Evolutionary conservation across 2,329 filamentous ascomycete species (phyloP).

Genomic region (Apiospora saccharicola): DNA sequence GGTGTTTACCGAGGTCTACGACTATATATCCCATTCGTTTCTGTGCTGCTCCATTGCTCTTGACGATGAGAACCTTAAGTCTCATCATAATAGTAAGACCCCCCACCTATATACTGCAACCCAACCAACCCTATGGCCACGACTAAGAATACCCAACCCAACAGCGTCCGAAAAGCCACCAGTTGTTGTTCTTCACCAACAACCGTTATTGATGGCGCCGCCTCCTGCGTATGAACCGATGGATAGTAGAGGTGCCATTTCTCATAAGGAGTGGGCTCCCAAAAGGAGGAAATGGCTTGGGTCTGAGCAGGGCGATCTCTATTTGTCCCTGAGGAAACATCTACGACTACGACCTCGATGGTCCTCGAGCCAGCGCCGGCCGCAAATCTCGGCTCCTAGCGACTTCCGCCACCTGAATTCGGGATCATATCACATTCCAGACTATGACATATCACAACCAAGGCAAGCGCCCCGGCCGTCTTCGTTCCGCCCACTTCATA

Average conservation of each 20-base stretch:
- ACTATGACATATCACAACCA: slow-evolving; percentile 34
- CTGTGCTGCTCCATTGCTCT: not conserved
- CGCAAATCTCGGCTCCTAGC: slow-evolving; percentile 64
- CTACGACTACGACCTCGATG: slow-evolving; percentile 40
- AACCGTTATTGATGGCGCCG: slow-evolving; percentile 41
- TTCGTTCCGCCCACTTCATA: slow-evolving; percentile 61
- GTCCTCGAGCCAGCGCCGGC: slow-evolving; percentile 55
- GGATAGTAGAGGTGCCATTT: slow-evolving; percentile 28
- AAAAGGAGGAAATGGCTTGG: slow-evolving; percentile 45
- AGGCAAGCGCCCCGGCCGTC: slow-evolving; percentile 43
- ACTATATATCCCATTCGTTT: slow-evolving; percentile 21
- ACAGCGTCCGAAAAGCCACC: slow-evolving; percentile 44
- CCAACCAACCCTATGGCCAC: not conserved
- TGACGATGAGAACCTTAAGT: slow-evolving; percentile 6
- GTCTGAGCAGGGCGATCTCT: slow-evolving; percentile 51
- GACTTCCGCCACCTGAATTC: slow-evolving; percentile 67
- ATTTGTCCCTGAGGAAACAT: slow-evolving; percentile 55
- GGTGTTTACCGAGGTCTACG: slow-evolving; percentile 20
- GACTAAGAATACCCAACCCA: not conserved
- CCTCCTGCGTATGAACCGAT: slow-evolving; percentile 42
- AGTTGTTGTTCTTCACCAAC: slow-evolving; percentile 47
- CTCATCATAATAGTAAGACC: not conserved
- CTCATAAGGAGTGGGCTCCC: slow-evolving; percentile 43
- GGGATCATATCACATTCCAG: slow-evolving; percentile 41
- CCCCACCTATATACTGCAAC: not conserved